A percentile compares a stretch with the other conserved stretches of the same genome.
Evolutionary conservation across 768 basidiomycete species (phyloP).

Genomic region (Pseudohyphozyma bogoriensis): DNA sequence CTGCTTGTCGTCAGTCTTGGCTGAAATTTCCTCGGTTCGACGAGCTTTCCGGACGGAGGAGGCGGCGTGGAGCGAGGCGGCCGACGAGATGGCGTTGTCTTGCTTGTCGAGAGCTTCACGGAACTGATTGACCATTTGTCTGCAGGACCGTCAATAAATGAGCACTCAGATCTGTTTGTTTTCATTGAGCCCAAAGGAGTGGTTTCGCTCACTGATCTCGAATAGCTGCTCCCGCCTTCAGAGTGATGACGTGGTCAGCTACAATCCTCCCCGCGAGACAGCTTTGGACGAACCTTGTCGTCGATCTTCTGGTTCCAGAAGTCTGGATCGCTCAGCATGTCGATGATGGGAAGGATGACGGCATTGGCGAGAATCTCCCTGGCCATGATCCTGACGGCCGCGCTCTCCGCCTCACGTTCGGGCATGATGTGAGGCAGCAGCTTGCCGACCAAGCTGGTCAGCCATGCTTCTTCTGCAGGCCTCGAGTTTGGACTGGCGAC

Average conservation of each 20-base stretch:
- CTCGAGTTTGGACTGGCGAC: slow-evolving; percentile 78
- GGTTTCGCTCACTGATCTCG: slow-evolving; percentile 55
- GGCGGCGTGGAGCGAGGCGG: background rate
- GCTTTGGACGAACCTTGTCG: slow-evolving; percentile 59
- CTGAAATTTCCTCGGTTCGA: slow-evolving; percentile 59
- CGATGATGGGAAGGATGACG: slow-evolving; percentile 75
- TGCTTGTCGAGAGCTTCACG: slow-evolving; percentile 31
- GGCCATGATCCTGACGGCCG: slow-evolving; percentile 58
- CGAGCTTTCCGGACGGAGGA: background rate
- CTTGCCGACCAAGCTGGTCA: slow-evolving; percentile 58
- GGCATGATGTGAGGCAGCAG: slow-evolving; percentile 66
- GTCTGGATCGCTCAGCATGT: slow-evolving; percentile 89
- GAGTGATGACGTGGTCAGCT: slow-evolving; percentile 7
- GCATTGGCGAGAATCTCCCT: slow-evolving; percentile 75
- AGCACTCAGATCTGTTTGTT: too few species aligned
- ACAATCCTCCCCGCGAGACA: background rate
- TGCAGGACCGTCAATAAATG: background rate
- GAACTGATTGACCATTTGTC: slow-evolving; percentile 31
- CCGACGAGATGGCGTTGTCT: slow-evolving; percentile 6
- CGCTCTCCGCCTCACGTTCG: slow-evolving; percentile 60
- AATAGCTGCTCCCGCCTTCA: slow-evolving; percentile 57
- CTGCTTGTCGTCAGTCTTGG: slow-evolving; percentile 65
- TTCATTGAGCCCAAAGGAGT: background rate
- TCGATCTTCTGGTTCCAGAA: slow-evolving; percentile 94
- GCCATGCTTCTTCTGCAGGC: slow-evolving; percentile 79